phyloP scores from a whole-genome alignment of 331 rosid genomes.

The Quercus lobata region DNA sequence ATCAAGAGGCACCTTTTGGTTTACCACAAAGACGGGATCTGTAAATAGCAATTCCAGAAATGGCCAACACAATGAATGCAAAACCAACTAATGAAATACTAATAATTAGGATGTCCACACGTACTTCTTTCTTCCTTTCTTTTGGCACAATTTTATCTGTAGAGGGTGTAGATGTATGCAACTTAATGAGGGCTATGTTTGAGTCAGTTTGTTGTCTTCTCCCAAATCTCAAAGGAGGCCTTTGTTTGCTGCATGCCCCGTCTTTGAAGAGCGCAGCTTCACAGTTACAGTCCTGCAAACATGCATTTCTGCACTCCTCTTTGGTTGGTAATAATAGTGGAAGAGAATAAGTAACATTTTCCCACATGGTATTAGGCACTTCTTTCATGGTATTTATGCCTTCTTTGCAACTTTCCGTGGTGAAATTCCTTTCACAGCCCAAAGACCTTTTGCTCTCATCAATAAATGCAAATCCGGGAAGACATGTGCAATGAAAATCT shows the following conservation, averaged over 20 bases:
- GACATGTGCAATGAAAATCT: slow-evolving; percentile 13
- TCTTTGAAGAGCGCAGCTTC: slow-evolving; percentile 7
- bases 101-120: too few relatives aligned
- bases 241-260: slow-evolving; percentile 8
- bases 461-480: slow-evolving; percentile 12
- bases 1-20: too few relatives aligned
- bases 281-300: slow-evolving; percentile 27
- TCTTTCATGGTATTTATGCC: neutral
- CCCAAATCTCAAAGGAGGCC: neutral
- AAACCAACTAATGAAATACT: too few relatives aligned
- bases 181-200: slow-evolving; percentile 11
- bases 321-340: neutral
- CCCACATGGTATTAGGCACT: neutral
- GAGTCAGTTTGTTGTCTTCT: neutral
- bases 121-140: too few relatives aligned
- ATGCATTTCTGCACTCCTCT: slow-evolving; percentile 17
- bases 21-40: too few relatives aligned
- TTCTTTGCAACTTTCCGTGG: neutral
- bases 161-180: neutral
- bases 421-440: slow-evolving; percentile 12
- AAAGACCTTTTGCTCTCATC: neutral
- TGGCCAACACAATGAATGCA: too few relatives aligned
- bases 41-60: too few relatives aligned
- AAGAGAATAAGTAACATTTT: neutral
- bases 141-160: too few relatives aligned